Evolutionary conservation across 2,329 filamentous ascomycete genomes (phyloP).

Genomic region (Dothistroma pini): DNA sequence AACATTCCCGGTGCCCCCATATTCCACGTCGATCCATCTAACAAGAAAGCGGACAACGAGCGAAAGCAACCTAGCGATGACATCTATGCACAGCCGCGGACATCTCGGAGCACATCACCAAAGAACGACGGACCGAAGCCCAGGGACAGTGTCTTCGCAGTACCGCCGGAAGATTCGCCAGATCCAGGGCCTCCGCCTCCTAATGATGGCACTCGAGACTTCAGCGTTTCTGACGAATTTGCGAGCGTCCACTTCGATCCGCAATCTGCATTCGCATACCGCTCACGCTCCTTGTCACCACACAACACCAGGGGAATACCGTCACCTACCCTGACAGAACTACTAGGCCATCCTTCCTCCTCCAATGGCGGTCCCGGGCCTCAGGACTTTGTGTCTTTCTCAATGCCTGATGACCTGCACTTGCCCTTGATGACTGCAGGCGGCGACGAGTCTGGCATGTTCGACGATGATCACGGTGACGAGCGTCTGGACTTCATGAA

Average conservation of each 20-base stretch:
- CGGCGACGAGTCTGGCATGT: slow-evolving; percentile 21
- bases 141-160: slow-evolving; percentile 4
- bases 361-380: slow-evolving; percentile 10
- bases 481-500: slow-evolving; percentile 19
- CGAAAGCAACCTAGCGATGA: background rate
- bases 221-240: slow-evolving; percentile 2
- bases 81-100: background rate
- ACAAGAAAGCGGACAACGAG: background rate
- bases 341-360: slow-evolving; percentile 17
- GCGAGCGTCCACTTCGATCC: slow-evolving; percentile 19
- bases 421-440: slow-evolving; percentile 21
- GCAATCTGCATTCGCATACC: slow-evolving; percentile 15
- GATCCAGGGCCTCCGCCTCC: slow-evolving; percentile 9
- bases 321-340: slow-evolving; percentile 33
- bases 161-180: slow-evolving; percentile 4
- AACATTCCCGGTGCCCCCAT: slow-evolving; percentile 4
- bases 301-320: slow-evolving; percentile 9
- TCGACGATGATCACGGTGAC: slow-evolving; percentile 14
- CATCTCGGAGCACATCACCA: background rate
- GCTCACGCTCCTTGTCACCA: slow-evolving; percentile 20
- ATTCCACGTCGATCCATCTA: background rate
- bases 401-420: slow-evolving; percentile 27
- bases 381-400: slow-evolving; percentile 29
- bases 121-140: background rate
- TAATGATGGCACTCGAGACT: background rate